A percentile compares a stretch with the other conserved stretches of the same genome.
These are phyloP conservation scores for Allium sativum DNA, from an alignment of 106 monocot genomes.

Conservation along the genomic window DNA sequence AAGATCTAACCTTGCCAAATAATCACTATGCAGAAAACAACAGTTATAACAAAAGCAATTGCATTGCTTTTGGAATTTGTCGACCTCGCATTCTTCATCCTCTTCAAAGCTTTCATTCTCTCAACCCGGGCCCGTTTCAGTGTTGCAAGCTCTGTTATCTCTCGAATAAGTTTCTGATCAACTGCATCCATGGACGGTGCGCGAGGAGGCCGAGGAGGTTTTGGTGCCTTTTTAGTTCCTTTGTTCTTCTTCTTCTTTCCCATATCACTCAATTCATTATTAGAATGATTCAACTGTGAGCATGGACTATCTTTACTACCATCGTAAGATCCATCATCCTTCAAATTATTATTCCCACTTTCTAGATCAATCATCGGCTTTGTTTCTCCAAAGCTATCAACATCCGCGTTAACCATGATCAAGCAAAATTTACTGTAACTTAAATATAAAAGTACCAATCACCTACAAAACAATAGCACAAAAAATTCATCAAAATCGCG, in stretches of 20 bases:
- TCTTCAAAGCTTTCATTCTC: slow-evolving; percentile 60
- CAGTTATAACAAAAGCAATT: slow-evolving; percentile 40
- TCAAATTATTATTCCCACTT: background rate
- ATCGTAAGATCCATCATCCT: too few species aligned
- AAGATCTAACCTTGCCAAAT: slow-evolving; percentile 68
- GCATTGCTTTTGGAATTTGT: slow-evolving; percentile 22
- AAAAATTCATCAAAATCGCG: too few species aligned
- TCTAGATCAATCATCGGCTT: slow-evolving; percentile 32
- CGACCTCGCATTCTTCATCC: slow-evolving; percentile 45
- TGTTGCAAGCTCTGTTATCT: slow-evolving; percentile 51
- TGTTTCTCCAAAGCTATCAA: slow-evolving; percentile 9
- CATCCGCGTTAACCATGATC: slow-evolving; percentile 21
- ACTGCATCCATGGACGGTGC: slow-evolving; percentile 27
- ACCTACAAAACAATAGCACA: too few species aligned
- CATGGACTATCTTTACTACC: too few species aligned
- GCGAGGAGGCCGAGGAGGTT: slow-evolving; percentile 56
- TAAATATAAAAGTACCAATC: too few species aligned
- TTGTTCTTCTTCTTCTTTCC: slow-evolving; percentile 42
- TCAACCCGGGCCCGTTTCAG: slow-evolving; percentile 48
- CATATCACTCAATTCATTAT: background rate
- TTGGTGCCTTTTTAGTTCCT: slow-evolving; percentile 41
- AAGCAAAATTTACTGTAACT: too few species aligned
- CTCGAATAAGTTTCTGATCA: slow-evolving; percentile 42
- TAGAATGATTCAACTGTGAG: too few species aligned
- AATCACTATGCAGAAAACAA: slow-evolving; percentile 59